These are phyloP conservation scores for Sesbania bispinosa DNA, from an alignment of 306 rosid genomes.

Conservation along the genomic window DNA sequence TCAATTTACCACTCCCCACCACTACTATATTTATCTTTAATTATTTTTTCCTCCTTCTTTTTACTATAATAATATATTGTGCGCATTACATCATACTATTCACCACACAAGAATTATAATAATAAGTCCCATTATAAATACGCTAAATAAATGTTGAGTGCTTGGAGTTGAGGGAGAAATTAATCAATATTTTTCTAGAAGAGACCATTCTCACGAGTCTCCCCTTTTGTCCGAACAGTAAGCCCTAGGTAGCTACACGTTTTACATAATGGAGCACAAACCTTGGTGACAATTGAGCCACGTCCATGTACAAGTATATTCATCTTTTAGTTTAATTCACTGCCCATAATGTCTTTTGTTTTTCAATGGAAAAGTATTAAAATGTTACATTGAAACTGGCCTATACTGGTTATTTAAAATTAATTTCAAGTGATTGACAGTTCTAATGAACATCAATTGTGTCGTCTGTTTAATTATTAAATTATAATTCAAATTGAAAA, in stretches of 20 bases:
- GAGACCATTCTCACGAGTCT: no score
- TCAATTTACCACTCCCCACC: no score
- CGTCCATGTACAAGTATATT: not conserved
- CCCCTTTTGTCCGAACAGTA: not conserved
- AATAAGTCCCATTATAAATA: not conserved
- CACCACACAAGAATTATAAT: not conserved
- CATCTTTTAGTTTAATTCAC: not conserved
- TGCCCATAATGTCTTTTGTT: not conserved
- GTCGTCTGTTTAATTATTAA: no score
- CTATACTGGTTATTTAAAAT: no score
- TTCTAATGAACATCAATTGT: no score
- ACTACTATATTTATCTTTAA: not conserved
- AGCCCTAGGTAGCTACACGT: not conserved
- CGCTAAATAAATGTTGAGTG: not conserved
- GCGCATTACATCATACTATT: conserved; percentile 15
- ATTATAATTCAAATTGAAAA: no score
- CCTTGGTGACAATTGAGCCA: conserved; percentile 18
- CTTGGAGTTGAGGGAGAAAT: not conserved
- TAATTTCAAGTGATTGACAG: no score
- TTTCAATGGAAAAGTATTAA: no score
- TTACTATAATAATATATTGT: conserved; percentile 11
- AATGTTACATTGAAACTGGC: no score
- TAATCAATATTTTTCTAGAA: not conserved
- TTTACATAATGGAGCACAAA: conserved; percentile 22
- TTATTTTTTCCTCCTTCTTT: not conserved